Evolutionary conservation across 2,329 filamentous ascomycete species (phyloP).

Genomic region (Epichloe scottii): DNA sequence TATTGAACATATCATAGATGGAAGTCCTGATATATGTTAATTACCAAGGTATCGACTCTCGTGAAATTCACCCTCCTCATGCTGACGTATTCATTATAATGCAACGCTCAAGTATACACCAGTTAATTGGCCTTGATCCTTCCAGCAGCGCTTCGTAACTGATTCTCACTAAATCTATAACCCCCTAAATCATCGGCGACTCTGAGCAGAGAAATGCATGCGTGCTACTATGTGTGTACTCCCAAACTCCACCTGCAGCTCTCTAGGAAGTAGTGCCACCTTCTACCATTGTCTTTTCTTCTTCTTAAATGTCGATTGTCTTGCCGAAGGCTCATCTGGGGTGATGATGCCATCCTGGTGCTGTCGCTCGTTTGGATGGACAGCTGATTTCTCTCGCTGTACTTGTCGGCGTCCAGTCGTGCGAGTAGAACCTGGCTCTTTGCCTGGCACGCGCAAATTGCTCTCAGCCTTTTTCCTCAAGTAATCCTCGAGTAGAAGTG

Average conservation of each 20-base stretch:
- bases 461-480: slow-evolving; percentile 56
- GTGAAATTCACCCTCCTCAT: too few species aligned
- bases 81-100: too few species aligned
- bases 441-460: slow-evolving; percentile 34
- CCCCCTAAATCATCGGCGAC: background rate
- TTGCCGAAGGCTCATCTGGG: background rate
- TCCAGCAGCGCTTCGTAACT: background rate
- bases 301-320: background rate
- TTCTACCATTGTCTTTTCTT: background rate
- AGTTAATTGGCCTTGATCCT: background rate
- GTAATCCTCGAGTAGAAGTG: slow-evolving; percentile 53
- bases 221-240: background rate
- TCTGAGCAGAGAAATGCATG: background rate
- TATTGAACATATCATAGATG: too few species aligned
- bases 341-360: background rate
- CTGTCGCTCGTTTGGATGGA: background rate
- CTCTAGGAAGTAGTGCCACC: background rate
- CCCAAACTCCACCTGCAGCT: background rate
- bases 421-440: slow-evolving; percentile 29
- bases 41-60: too few species aligned
- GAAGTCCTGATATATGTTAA: too few species aligned
- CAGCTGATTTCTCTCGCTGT: slow-evolving; percentile 11
- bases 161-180: background rate
- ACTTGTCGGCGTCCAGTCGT: slow-evolving; percentile 39
- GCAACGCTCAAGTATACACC: background rate